phyloP scores from a whole-genome alignment of 2,329 filamentous ascomycete genomes.

The Fusarium oligoseptatum region DNA sequence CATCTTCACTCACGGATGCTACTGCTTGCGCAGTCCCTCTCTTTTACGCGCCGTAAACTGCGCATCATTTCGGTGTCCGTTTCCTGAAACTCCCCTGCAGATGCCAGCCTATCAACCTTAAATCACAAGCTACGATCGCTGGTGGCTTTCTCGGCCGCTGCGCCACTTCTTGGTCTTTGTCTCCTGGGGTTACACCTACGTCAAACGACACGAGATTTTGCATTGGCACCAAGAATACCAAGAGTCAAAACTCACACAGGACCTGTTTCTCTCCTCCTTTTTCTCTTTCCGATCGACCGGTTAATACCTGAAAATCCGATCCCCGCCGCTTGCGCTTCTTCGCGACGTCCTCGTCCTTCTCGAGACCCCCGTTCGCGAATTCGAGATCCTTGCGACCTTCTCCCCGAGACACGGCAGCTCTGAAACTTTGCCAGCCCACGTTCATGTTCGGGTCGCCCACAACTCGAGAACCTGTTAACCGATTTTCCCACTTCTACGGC shows the following conservation, averaged over 20 bases:
- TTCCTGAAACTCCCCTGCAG: slow-evolving; percentile 33
- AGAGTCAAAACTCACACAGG: slow-evolving; percentile 25
- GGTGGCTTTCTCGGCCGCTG: slow-evolving; percentile 30
- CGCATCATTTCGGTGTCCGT: not conserved
- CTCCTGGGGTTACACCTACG: slow-evolving; percentile 36
- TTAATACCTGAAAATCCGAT: not conserved
- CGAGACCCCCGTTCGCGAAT: slow-evolving; percentile 14
- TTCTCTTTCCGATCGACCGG: not conserved
- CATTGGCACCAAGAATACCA: slow-evolving; percentile 39
- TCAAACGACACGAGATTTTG: slow-evolving; percentile 42
- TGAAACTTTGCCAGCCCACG: slow-evolving; percentile 25
- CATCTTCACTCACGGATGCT: not conserved
- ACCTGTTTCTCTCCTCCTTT: slow-evolving; percentile 3
- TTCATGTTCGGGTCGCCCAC: slow-evolving; percentile 21
- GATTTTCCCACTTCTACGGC: not conserved
- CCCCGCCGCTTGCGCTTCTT: slow-evolving; percentile 1
- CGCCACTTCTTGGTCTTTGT: slow-evolving; percentile 32
- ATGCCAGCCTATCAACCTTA: slow-evolving; percentile 40
- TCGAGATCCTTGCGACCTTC: slow-evolving; percentile 24
- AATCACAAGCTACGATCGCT: slow-evolving; percentile 34
- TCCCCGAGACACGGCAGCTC: slow-evolving; percentile 28
- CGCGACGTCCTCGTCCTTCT: slow-evolving; percentile 15
- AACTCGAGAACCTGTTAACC: slow-evolving; percentile 4
- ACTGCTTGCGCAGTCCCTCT: not conserved
- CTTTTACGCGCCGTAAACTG: slow-evolving; percentile 1